Evolutionary conservation across 1,284 basidiomycete species (phyloP).

Genomic region (Pseudozyma sp.): DNA sequence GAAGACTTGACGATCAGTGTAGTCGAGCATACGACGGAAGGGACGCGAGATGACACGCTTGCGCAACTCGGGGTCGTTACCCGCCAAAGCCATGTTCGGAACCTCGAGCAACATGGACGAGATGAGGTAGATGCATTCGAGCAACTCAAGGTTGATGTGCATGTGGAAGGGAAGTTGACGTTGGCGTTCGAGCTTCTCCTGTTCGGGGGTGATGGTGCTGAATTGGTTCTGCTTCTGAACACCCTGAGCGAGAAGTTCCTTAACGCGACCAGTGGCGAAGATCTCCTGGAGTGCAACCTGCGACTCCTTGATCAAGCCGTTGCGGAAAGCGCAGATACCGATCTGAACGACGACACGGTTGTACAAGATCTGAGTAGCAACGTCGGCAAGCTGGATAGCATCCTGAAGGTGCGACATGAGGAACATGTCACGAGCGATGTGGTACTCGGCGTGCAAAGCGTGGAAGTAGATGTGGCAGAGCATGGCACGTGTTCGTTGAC

Average conservation of each 20-base stretch:
- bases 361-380: constrained; percentile 96
- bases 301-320: constrained; percentile 92
- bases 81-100: constrained; percentile 91
- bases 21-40: constrained; percentile 94
- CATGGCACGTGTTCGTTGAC: constrained; percentile 92
- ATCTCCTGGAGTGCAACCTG: constrained; percentile 94
- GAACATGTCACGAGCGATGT: constrained; percentile 96
- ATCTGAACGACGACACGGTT: constrained; percentile 98
- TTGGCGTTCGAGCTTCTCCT: constrained; percentile 95
- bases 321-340: constrained; percentile 95
- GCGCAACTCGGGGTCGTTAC: constrained; percentile 83
- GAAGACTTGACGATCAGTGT: constrained; percentile 97
- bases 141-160: constrained; percentile 98
- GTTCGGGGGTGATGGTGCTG: constrained; percentile 84
- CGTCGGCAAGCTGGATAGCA: constrained; percentile 92
- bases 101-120: constrained; percentile 99
- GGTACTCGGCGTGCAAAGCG: constrained; percentile 94
- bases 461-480: constrained; percentile 94
- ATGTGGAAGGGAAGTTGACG: constrained; percentile 98
- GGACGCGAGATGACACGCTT: constrained; percentile 89
- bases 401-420: constrained; percentile 99
- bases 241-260: constrained; percentile 96
- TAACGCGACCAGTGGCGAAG: constrained; percentile 91
- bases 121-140: constrained; percentile 96
- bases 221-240: constrained; percentile 88